Conservation (phyloP, 208 protist genomes). For the Trypanosoma caninum region DNA sequence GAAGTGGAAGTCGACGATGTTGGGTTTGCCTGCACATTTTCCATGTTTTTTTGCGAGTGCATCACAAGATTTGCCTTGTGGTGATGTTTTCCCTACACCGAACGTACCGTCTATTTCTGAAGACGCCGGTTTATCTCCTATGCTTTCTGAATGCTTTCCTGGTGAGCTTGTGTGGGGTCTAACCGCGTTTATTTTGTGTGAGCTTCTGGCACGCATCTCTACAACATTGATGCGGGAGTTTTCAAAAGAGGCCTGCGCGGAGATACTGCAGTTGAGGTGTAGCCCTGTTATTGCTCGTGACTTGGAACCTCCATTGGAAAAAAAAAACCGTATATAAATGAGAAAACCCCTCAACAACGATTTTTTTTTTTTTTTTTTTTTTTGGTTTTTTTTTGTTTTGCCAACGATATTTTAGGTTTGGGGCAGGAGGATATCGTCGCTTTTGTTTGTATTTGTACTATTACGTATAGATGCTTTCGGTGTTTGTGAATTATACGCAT, state of each 20-base stretch:
- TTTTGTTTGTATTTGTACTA: no score
- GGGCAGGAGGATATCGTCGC: no score
- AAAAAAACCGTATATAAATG: no score
- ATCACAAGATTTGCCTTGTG: conserved; percentile 23
- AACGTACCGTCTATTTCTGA: conserved; percentile 21
- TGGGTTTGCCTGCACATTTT: conserved; percentile 47
- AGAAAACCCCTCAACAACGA: no score
- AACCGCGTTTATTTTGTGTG: conserved; percentile 67
- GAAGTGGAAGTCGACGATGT: conserved; percentile 31
- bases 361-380: no score
- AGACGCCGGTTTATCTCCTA: conserved; percentile 43
- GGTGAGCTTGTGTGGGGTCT: conserved; percentile 85
- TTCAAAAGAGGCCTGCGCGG: background rate
- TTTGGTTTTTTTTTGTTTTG: conserved; percentile 1
- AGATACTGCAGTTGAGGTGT: conserved; percentile 27
- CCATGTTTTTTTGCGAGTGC: conserved; percentile 80
- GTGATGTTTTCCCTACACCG: conserved; percentile 24
- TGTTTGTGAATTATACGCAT: no score
- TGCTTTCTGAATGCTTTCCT: conserved; percentile 65
- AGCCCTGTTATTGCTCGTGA: conserved; percentile 36
- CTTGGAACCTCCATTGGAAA: conserved; percentile 12
- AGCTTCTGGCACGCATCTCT: conserved; percentile 63
- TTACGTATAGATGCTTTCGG: no score
- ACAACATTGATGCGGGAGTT: conserved; percentile 24
- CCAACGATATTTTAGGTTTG: background rate